Percentiles rank a stretch among this genome's conserved stretches.
These are phyloP conservation scores for Pilasporangium apinafurcum DNA, from an alignment of 352 stramenopile genomes.

Conservation along the genomic window DNA sequence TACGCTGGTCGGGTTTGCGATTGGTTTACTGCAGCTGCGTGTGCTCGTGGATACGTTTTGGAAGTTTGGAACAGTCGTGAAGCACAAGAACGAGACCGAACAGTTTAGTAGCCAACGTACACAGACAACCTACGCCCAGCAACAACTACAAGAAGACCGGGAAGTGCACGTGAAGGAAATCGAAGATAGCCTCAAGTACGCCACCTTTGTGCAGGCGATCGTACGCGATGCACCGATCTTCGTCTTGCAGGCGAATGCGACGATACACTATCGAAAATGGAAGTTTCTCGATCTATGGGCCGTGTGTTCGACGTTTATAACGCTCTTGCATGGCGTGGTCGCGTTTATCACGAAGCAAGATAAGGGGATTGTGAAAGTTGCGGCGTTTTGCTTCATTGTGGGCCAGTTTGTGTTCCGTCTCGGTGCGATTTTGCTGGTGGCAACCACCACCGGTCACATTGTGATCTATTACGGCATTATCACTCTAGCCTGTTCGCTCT, in stretches of 20 bases:
- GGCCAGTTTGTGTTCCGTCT: constrained; percentile 59
- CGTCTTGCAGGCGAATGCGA: constrained; percentile 67
- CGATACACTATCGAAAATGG: constrained; percentile 80
- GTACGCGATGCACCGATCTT: constrained; percentile 71
- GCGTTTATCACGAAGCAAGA: constrained; percentile 45
- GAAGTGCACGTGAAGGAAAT: constrained; percentile 10
- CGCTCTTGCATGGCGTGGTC: constrained; percentile 32
- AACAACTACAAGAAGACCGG: neutral
- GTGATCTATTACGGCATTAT: constrained; percentile 34
- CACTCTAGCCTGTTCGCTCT: constrained; percentile 23
- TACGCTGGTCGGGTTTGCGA: constrained; percentile 19
- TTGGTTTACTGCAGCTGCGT: constrained; percentile 58
- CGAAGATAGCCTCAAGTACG: constrained; percentile 28
- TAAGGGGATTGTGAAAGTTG: constrained; percentile 13
- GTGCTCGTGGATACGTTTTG: constrained; percentile 53
- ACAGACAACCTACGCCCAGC: neutral
- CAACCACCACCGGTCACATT: constrained; percentile 44
- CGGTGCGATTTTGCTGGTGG: constrained; percentile 54
- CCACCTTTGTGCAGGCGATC: constrained; percentile 58
- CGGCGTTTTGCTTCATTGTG: constrained; percentile 37
- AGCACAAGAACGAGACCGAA: neutral
- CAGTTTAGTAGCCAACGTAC: neutral
- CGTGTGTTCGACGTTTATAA: constrained; percentile 41
- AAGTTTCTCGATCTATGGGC: constrained; percentile 55
- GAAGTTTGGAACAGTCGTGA: constrained; percentile 13